A percentile compares a stretch with the other conserved stretches of the same genome.
Conservation (phyloP, 177 flowering plant genomes). For the Vitis hybrid region DNA sequence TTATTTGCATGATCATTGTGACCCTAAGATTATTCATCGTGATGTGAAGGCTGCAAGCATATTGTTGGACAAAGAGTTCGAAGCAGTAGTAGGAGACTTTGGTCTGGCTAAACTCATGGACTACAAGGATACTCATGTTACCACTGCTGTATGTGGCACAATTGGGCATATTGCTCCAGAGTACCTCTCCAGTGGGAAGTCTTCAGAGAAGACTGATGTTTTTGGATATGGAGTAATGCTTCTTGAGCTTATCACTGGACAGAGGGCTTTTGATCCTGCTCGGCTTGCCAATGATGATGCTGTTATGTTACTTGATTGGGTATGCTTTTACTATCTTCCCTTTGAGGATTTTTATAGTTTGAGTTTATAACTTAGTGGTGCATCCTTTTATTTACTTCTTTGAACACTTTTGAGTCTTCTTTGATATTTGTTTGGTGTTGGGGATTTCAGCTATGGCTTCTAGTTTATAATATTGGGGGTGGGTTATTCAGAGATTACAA, state of each 20-base stretch:
- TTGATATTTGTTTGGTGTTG: no score
- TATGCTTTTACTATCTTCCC: not conserved
- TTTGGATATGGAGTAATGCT: slow-evolving; percentile 21
- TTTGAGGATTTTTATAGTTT: no score
- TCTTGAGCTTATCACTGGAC: slow-evolving; percentile 20
- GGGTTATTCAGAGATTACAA: no score
- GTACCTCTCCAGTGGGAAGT: no score
- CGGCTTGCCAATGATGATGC: slow-evolving; percentile 17
- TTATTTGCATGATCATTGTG: slow-evolving; percentile 18
- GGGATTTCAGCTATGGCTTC: no score
- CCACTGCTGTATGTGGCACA: slow-evolving; percentile 17
- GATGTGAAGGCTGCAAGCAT: slow-evolving; percentile 19
- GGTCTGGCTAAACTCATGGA: slow-evolving; percentile 18
- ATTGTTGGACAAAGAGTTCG: slow-evolving; percentile 15
- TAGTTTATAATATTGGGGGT: no score
- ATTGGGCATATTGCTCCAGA: slow-evolving; percentile 15
- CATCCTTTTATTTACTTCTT: no score
- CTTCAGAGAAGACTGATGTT: not conserved
- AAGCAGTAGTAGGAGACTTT: slow-evolving; percentile 15
- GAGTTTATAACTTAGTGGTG: no score
- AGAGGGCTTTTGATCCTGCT: slow-evolving; percentile 22
- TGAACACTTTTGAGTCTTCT: no score
- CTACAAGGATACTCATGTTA: slow-evolving; percentile 16
- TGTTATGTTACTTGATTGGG: slow-evolving; percentile 18
- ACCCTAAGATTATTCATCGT: slow-evolving; percentile 17